A percentile compares a stretch with the other conserved stretches of the same genome.
These are phyloP conservation scores for Botryosphaeria agaves DNA, from an alignment of 2,329 filamentous ascomycete species.

Conservation along the genomic window DNA sequence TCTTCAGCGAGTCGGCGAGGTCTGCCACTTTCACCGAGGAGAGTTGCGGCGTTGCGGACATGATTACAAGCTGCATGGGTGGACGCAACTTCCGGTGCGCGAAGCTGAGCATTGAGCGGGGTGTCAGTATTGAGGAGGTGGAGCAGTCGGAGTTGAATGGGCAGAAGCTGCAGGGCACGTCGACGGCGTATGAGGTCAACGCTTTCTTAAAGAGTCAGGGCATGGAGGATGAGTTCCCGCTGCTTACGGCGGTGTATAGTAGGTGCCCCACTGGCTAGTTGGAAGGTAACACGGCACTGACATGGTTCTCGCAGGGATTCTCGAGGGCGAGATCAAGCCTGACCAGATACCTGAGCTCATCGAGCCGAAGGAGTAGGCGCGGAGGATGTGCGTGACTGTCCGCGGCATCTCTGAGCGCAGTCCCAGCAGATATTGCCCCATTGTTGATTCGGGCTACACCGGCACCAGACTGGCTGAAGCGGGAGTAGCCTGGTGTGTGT, in stretches of 20 bases:
- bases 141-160: conserved; percentile 85
- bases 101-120: conserved; percentile 67
- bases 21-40: conserved; percentile 91
- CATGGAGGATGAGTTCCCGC: conserved; percentile 67
- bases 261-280: conserved; percentile 14
- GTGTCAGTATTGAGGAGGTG: conserved; percentile 67
- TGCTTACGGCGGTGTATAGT: conserved; percentile 77
- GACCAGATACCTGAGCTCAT: conserved; percentile 61
- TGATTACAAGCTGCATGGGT: conserved; percentile 85
- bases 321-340: conserved; percentile 58
- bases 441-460: too few species aligned
- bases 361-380: conserved; percentile 10
- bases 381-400: neutral
- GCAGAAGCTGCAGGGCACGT: conserved; percentile 89
- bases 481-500: too few species aligned
- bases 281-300: neutral
- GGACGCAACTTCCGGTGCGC: conserved; percentile 92
- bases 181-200: conserved; percentile 82
- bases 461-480: too few species aligned
- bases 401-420: too few species aligned
- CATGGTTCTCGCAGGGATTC: conserved; percentile 37
- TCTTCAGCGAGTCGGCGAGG: conserved; percentile 70
- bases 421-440: too few species aligned
- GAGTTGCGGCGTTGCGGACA: conserved; percentile 82
- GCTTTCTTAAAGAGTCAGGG: conserved; percentile 67